Evolutionary conservation across 176 grass and related monocot species (phyloP), one percentile per base, ranked within the genome.

Genomic region (Hsuehochloa calcarea): DNA sequence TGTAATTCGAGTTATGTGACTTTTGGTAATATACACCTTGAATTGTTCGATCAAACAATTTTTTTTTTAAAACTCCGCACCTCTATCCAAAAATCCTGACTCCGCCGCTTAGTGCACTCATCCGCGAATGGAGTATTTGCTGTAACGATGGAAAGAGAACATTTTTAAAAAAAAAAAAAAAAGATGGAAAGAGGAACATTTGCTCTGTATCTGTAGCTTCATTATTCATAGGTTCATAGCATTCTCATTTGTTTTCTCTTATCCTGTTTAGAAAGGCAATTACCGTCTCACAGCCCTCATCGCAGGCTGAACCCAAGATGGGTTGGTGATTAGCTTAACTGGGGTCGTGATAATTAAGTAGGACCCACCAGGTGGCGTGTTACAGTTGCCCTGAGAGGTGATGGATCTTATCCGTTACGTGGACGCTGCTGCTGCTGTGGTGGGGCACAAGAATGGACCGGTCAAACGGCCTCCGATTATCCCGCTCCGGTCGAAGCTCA

Each of bases 391-490:
- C 56, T 43, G 85, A 65, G 44, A 39, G 77, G 52, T 13, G 31
- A 51, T 6, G 77, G 58, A 73, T 87, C 77, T 80, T 80, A 74
- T 80, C 85, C 68, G 17, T 51, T 80, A 55, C 58, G 85, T 80
- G 85, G 77, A 80, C 68, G 44, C 27, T 79, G 22, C 66, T 56
- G 44, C 27, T 79, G 22, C 66, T 56, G 0, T 5, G 13, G 16
- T 39, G 40, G 67, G 31, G 2, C 77, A 76, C 15, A 4, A 5
- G 51, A 65, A 73, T 52, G 66, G 55, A 72, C 58, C 55, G 15
- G 76, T 80, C 59, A 64, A 80, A 34, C 31, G 20, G 16, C 31
- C 58, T 65, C 55, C 67, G 20, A 54, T 6, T 72, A 34, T 51
- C 6, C 66, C 15, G 66, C 22, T 11, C 52, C 51, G 8, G 65